Evolutionary conservation across 2,329 filamentous ascomycete genomes (phyloP).

Genomic region (Hypomyces rosellus): DNA sequence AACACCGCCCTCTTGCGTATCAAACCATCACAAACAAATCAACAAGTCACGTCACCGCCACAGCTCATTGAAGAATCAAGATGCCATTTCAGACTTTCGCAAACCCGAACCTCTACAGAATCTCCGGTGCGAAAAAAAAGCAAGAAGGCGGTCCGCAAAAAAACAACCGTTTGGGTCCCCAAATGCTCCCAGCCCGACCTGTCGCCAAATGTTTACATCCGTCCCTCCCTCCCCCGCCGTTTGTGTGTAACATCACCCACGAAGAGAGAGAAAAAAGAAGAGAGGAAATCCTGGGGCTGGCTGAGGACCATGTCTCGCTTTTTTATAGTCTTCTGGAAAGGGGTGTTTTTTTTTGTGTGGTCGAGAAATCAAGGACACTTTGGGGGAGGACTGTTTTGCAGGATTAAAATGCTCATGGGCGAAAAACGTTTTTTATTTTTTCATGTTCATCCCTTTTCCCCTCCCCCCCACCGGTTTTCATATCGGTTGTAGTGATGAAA

Average conservation of each 20-base stretch:
- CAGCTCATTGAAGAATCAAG: conserved; percentile 27
- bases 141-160: conserved; percentile 19
- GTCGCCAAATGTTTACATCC: conserved; percentile 12
- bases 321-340: no score
- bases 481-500: conserved; percentile 5
- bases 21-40: not conserved
- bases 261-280: not conserved
- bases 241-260: not conserved
- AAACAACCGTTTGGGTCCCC: conserved; percentile 28
- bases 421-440: not conserved
- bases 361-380: no score
- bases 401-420: no score
- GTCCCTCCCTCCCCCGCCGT: not conserved
- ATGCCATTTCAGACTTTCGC: conserved; percentile 30
- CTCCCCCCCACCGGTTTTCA: conserved; percentile 7
- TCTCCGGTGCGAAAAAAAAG: conserved; percentile 20
- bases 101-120: conserved; percentile 26
- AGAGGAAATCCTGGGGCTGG: not conserved
- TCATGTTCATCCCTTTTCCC: conserved; percentile 13
- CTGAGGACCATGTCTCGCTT: no score
- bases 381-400: no score
- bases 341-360: no score
- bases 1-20: not conserved
- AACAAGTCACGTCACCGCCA: conserved; percentile 1
- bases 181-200: conserved; percentile 27